phyloP scores from a whole-genome alignment of 176 grass and related monocot genomes.

The Phragmites australis region DNA sequence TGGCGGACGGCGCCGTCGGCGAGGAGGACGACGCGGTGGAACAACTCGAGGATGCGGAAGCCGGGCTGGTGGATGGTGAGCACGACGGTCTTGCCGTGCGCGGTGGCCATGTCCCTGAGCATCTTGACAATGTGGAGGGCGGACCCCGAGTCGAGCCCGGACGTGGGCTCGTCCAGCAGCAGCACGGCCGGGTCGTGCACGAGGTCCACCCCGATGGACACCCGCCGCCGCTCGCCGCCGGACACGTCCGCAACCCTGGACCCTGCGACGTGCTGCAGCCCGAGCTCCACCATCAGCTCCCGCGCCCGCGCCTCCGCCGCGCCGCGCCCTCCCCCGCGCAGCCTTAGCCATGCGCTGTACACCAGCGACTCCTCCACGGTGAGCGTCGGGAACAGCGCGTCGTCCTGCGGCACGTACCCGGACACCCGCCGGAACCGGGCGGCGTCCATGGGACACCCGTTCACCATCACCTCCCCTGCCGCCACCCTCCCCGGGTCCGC shows the following conservation, averaged over 20 bases:
- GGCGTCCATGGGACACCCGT: constrained; percentile 65
- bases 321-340: constrained; percentile 15
- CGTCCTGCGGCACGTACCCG: constrained; percentile 86
- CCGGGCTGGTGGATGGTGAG: constrained; percentile 91
- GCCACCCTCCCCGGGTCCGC: constrained; percentile 51
- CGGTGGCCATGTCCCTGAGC: constrained; percentile 62
- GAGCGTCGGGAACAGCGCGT: constrained; percentile 87
- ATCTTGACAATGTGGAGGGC: constrained; percentile 85
- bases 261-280: constrained; percentile 54
- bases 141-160: constrained; percentile 73
- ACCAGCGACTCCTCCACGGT: constrained; percentile 90
- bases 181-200: constrained; percentile 86
- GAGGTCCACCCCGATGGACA: constrained; percentile 84
- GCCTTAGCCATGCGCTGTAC: constrained; percentile 76
- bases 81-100: constrained; percentile 65
- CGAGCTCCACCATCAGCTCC: constrained; percentile 71
- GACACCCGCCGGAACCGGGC: constrained; percentile 73
- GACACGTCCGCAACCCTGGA: constrained; percentile 63
- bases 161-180: constrained; percentile 91
- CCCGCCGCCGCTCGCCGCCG: constrained; percentile 73
- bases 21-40: constrained; percentile 75
- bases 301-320: constrained; percentile 31
- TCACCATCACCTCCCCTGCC: constrained; percentile 61
- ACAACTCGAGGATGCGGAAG: constrained; percentile 81
- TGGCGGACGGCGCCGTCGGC: constrained; percentile 66